phyloP scores from a whole-genome alignment of 2,329 filamentous ascomycete species.

The Clarireedia homoeocarpa region DNA sequence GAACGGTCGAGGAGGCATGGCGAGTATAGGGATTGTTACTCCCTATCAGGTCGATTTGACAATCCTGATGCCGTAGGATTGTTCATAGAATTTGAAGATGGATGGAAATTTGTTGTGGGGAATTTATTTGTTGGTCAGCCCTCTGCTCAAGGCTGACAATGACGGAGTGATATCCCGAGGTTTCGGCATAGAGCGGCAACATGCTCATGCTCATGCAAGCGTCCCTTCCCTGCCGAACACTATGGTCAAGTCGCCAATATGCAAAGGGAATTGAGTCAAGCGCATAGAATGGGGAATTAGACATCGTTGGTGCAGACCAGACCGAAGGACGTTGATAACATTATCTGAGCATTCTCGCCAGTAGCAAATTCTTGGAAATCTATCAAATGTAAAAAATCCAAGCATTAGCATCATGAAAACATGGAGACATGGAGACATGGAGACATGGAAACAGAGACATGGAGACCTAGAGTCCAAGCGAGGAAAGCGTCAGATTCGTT shows the following conservation, averaged over 20 bases:
- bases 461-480: not conserved
- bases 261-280: no score
- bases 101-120: conserved; percentile 3
- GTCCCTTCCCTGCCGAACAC: no score
- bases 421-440: not conserved
- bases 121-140: conserved; percentile 3
- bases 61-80: not conserved
- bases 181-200: not conserved
- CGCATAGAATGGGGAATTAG: no score
- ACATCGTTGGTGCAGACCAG: no score
- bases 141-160: not conserved
- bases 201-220: not conserved
- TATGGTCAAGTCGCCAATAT: no score
- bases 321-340: no score
- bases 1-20: conserved; percentile 15
- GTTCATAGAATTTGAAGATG: not conserved
- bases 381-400: not conserved
- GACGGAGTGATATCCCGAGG: not conserved
- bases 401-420: not conserved
- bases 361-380: not conserved
- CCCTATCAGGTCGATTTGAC: not conserved
- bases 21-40: not conserved
- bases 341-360: no score
- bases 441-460: not conserved
- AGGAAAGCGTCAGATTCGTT: not conserved